These are phyloP conservation scores for Radiomyces spectabilis DNA, from an alignment of 192 early-diverging fungal genomes.

Conservation along the genomic window DNA sequence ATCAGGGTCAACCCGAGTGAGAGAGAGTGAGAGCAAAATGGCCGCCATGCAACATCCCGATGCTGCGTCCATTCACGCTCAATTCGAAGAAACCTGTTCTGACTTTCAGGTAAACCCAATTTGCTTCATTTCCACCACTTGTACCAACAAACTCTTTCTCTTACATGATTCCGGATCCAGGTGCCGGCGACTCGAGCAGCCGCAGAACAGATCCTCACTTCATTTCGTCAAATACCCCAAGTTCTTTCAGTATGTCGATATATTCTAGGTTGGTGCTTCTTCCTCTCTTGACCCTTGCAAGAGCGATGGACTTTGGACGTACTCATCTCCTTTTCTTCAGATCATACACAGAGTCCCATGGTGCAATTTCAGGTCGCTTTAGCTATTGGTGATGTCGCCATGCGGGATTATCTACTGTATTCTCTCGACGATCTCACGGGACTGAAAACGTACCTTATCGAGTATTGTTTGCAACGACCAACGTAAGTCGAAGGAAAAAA, in stretches of 20 bases:
- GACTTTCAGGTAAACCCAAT: slow-evolving; percentile 40
- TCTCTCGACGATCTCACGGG: slow-evolving; percentile 39
- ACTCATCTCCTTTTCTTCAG: slow-evolving; percentile 21
- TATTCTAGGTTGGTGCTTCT: slow-evolving; percentile 39
- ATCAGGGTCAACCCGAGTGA: no score
- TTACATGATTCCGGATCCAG: slow-evolving; percentile 13
- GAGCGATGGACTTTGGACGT: background rate
- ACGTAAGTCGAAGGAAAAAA: slow-evolving; percentile 18
- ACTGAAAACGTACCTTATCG: slow-evolving; percentile 50
- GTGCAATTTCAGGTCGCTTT: slow-evolving; percentile 58
- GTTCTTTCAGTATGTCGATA: slow-evolving; percentile 54
- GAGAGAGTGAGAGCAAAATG: no score
- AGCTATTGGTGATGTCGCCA: slow-evolving; percentile 44
- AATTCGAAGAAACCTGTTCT: slow-evolving; percentile 46
- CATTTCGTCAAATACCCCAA: slow-evolving; percentile 45
- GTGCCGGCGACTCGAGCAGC: slow-evolving; percentile 42
- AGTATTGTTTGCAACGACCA: slow-evolving; percentile 44
- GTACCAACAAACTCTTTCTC: background rate
- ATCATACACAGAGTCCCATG: slow-evolving; percentile 39
- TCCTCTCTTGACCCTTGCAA: background rate
- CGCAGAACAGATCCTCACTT: slow-evolving; percentile 41
- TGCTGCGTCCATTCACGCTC: slow-evolving; percentile 25
- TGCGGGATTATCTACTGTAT: slow-evolving; percentile 52
- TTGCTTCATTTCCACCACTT: background rate
- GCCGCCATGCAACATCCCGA: slow-evolving; percentile 16